These are phyloP conservation scores for Fusarium algeriense DNA, from an alignment of 2,329 filamentous ascomycete genomes.

Conservation along the genomic window DNA sequence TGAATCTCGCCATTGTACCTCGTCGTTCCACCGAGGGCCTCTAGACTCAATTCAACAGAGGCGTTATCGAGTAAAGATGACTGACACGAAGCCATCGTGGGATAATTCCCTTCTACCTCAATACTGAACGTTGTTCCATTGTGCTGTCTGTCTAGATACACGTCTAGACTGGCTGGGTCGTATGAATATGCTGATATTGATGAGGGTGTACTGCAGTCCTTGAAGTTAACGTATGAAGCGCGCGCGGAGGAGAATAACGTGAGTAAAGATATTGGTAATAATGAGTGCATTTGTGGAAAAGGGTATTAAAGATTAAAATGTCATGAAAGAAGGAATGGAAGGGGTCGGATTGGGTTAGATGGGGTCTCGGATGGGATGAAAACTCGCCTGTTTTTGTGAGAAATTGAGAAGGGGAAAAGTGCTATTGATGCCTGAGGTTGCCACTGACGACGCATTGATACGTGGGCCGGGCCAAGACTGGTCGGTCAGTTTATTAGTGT, in stretches of 20 bases:
- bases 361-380: conserved; percentile 2
- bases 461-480: background rate
- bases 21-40: conserved; percentile 30
- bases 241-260: conserved; percentile 4
- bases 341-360: background rate
- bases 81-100: conserved; percentile 9
- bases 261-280: background rate
- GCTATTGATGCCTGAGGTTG: conserved; percentile 3
- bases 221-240: conserved; percentile 33
- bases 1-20: conserved; percentile 29
- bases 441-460: background rate
- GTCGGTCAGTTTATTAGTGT: background rate
- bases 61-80: conserved; percentile 9
- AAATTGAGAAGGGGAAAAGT: conserved; percentile 1
- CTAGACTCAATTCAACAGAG: conserved; percentile 29
- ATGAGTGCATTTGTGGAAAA: conserved; percentile 10
- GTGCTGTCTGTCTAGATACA: conserved; percentile 1
- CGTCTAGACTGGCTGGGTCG: background rate
- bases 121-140: conserved; percentile 25
- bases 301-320: background rate
- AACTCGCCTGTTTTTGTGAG: conserved; percentile 1
- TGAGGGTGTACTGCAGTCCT: conserved; percentile 28
- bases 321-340: conserved; percentile 8
- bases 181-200: conserved; percentile 17
- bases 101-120: background rate